Percentiles rank a stretch among this genome's conserved stretches.
phyloP scores from a whole-genome alignment of 768 basidiomycete genomes.

The Galerina sulciceps region DNA sequence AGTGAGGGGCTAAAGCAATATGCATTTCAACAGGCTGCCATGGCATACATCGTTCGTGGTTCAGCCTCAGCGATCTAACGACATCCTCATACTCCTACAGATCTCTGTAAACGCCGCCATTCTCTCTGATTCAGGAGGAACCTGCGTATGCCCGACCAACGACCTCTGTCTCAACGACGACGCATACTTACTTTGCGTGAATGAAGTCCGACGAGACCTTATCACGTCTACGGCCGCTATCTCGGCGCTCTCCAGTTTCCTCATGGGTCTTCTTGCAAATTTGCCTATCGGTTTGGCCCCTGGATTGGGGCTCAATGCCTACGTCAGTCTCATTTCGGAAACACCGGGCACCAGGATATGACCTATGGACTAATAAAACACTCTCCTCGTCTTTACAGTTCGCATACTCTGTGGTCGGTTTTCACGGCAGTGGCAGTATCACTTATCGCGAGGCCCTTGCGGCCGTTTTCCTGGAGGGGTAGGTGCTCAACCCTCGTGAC shows the following conservation, averaged over 20 bases:
- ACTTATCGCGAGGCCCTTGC: conserved; percentile 80
- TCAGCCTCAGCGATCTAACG: neutral
- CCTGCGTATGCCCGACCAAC: conserved; percentile 71
- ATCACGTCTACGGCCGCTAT: conserved; percentile 85
- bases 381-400: conserved; percentile 51
- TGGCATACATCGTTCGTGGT: conserved; percentile 80
- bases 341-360: neutral
- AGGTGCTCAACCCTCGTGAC: conserved; percentile 20
- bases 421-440: conserved; percentile 75
- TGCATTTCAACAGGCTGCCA: conserved; percentile 56
- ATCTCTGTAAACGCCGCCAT: conserved; percentile 89
- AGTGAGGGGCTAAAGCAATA: neutral
- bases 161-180: conserved; percentile 59
- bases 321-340: conserved; percentile 47
- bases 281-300: conserved; percentile 91
- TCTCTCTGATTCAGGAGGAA: conserved; percentile 75
- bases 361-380: neutral
- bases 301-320: conserved; percentile 83
- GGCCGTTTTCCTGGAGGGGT: conserved; percentile 91
- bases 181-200: conserved; percentile 59
- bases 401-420: conserved; percentile 86
- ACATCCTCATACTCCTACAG: conserved; percentile 35
- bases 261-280: conserved; percentile 87
- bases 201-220: conserved; percentile 71
- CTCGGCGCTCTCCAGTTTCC: conserved; percentile 71